Base-by-base conservation (phyloP, 176 grass and related monocot genomes). In the Coix lacrymajobi region DNA sequence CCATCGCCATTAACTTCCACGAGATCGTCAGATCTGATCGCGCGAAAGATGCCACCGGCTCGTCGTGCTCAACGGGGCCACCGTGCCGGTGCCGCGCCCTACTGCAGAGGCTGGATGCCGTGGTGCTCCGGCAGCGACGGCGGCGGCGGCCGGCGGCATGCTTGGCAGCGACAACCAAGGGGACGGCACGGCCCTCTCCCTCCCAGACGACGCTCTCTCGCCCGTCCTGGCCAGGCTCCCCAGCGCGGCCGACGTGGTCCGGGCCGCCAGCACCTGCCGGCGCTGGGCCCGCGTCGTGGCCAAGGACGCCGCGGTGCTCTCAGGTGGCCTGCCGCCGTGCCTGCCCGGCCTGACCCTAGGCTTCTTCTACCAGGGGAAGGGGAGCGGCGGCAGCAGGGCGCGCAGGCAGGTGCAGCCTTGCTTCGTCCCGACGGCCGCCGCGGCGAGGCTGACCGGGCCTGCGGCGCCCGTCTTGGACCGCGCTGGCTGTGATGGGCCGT, bases 251-350 rank as follows among this genome's bases (percentile, higher is more conserved):
- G 51, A 71, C 51, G 33, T 82, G 9, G 11, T 84, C 25, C 62
- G 48, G 0, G 76, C 24, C 62, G 73, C 73, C 33, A 29, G 16
- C 46, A 84, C 82, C 3, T 84, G 82, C 82, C 46, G 46, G 4
- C 46, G 48, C 33, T 84, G 82, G 82, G 7, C 4, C 25, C 11
- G 34, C 36, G 15, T 69, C 62, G 26, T 77, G 0, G 72, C 46
- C 25, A 12, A 33, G 15, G 73, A 56, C 0, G 82, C 72, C 62
- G 72, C 46, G 4, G 33, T 40, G 31, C 61, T 84, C 60, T 77
- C 33, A 72, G 0, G 6, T 3, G 0, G 11, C 15, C 15, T 54
- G 33, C 11, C 80, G 7, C 2, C 31, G 2, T 14, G 22, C 14
- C 69, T 12, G 24, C 48, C n/a, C 5, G 15, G 14, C 45, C 45